phyloP scores from a whole-genome alignment of 2,329 filamentous ascomycete genomes.

The Microascus cirrosus region DNA sequence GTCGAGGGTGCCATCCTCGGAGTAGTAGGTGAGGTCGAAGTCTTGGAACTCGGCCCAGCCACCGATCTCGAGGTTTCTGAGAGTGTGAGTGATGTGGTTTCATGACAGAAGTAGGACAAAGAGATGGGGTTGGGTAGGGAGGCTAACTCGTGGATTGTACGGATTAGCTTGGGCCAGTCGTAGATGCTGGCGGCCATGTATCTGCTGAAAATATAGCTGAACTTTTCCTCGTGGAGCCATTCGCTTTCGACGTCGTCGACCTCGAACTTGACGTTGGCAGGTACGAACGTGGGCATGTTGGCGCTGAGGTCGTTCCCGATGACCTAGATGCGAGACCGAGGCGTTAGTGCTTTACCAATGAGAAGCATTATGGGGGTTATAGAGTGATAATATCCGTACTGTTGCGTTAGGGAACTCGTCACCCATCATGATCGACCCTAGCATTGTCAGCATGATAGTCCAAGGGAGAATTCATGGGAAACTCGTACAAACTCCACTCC shows the following conservation, averaged over 20 bases:
- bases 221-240: conserved; percentile 29
- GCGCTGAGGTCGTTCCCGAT: conserved; percentile 18
- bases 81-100: conserved; percentile 11
- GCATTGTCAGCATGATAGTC: not conserved
- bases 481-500: not conserved
- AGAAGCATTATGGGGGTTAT: conserved; percentile 9
- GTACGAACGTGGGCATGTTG: conserved; percentile 46
- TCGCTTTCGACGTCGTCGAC: conserved; percentile 53
- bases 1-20: conserved; percentile 33
- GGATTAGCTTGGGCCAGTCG: conserved; percentile 16
- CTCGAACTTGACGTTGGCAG: conserved; percentile 51
- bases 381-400: conserved; percentile 3
- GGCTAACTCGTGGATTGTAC: conserved; percentile 13
- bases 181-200: conserved; percentile 19
- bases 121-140: not conserved
- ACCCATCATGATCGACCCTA: conserved; percentile 26
- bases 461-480: not conserved
- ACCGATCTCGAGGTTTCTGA: conserved; percentile 30
- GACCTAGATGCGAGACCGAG: conserved; percentile 14
- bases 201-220: conserved; percentile 24
- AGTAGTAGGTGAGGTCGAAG: conserved; percentile 21
- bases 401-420: conserved; percentile 15
- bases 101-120: not conserved
- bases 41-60: conserved; percentile 47
- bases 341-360: conserved; percentile 23